Conservation (phyloP, 2,329 filamentous ascomycete genomes). For the Ophiostoma populinum region DNA sequence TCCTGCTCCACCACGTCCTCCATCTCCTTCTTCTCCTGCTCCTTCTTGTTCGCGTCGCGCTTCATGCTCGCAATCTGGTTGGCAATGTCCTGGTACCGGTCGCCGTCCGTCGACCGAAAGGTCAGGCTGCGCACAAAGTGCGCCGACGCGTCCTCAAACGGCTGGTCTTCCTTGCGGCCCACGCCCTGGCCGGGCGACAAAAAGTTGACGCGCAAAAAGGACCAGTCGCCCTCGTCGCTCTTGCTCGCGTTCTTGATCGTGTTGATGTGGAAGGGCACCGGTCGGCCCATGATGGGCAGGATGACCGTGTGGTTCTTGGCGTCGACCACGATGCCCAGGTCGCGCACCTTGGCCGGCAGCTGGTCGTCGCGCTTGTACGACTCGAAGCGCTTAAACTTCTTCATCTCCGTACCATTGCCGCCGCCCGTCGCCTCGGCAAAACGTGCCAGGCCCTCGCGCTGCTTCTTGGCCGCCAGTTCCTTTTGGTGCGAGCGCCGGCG, state of each 20-base stretch:
- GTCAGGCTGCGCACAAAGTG: slow-evolving; percentile 94
- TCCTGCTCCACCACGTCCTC: slow-evolving; percentile 98
- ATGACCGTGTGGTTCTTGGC: slow-evolving; percentile 79
- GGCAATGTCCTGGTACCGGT: slow-evolving; percentile 78
- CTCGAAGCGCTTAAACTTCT: slow-evolving; percentile 98
- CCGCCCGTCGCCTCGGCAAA: slow-evolving; percentile 75
- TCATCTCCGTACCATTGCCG: slow-evolving; percentile 79
- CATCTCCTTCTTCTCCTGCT: slow-evolving; percentile 98
- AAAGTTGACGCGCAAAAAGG: slow-evolving; percentile 92
- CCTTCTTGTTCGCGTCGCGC: slow-evolving; percentile 76
- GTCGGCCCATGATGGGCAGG: slow-evolving; percentile 90
- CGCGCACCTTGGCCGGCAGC: slow-evolving; percentile 64
- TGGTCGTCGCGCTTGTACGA: slow-evolving; percentile 98
- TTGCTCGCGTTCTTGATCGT: slow-evolving; percentile 99
- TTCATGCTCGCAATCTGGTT: slow-evolving; percentile 93
- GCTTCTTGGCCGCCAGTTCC: slow-evolving; percentile 72
- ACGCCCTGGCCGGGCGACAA: slow-evolving; percentile 94
- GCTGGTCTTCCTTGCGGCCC: slow-evolving; percentile 90
- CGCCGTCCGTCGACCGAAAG: slow-evolving; percentile 77
- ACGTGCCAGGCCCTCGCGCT: slow-evolving; percentile 67
- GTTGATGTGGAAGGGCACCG: slow-evolving; percentile 91
- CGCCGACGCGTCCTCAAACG: slow-evolving; percentile 88
- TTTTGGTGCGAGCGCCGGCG: slow-evolving; percentile 84
- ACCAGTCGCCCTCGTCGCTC: slow-evolving; percentile 87
- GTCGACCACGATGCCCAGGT: slow-evolving; percentile 80